These are phyloP conservation scores for Lactarius sp. DNA, from an alignment of 768 basidiomycete genomes.

Conservation along the genomic window DNA sequence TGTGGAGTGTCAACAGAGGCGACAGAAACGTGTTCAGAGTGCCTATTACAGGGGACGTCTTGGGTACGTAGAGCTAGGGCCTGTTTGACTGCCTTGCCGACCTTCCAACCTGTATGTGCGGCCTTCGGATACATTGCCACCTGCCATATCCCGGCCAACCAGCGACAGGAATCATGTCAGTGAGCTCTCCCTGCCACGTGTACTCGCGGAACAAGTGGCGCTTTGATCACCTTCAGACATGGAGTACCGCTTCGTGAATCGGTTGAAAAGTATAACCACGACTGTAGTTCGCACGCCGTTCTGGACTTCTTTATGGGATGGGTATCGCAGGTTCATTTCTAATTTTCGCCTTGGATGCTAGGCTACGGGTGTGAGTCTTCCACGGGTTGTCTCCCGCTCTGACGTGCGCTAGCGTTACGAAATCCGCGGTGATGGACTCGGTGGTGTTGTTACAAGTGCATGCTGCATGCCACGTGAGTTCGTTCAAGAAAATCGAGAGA, in stretches of 20 bases:
- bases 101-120: background rate
- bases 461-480: background rate
- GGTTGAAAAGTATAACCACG: background rate
- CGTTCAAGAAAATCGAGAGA: conserved; percentile 9
- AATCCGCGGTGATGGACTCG: background rate
- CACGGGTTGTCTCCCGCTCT: background rate
- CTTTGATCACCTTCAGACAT: background rate
- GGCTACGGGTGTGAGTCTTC: background rate
- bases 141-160: background rate
- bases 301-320: background rate
- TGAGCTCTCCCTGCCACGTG: background rate
- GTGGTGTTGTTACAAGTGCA: background rate
- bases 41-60: background rate
- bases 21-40: background rate
- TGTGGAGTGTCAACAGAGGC: background rate
- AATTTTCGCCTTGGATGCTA: background rate
- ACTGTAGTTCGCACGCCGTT: background rate
- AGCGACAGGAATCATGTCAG: background rate
- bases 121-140: background rate
- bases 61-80: background rate
- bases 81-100: conserved; percentile 5
- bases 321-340: background rate
- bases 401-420: conserved; percentile 1
- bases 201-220: conserved; percentile 1
- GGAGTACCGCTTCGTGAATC: background rate